Evolutionary conservation across 345 rosid species (phyloP), one percentile per base, ranked within the genome.

Genomic region (Capsella bursapastoris): DNA sequence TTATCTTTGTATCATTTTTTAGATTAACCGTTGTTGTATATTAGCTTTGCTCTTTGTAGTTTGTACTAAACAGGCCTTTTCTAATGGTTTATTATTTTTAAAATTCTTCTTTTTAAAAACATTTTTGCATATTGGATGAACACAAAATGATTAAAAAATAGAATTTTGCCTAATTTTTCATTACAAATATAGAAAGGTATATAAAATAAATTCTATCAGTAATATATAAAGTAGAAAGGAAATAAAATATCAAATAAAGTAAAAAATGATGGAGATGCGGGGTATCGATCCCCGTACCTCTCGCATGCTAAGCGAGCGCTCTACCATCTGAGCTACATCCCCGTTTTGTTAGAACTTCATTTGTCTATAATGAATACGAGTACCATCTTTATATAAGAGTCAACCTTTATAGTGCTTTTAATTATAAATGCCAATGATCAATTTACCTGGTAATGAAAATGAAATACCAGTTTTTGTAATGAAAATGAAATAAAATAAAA

Each of bases 261-360:
- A 3, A 8, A 37, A 8, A 3, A 34, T 1, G 10, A 15, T 50
- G 59, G 71, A 66, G 27, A 66, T 18, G 59, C 71, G 71, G 71
- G 71, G 70, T 66, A 66, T 66, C 71, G 71, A 66, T 83, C 89
- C 94, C 89, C 79, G 88, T 86, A 76, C 88, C 92, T 86, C 97
- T 90, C 87, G 86, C 90, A 85, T 91, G 91, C 89, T 85, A 89
- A 88, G 88, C 92, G 86, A 88, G 90, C 87, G 87, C 89, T 88
- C 92, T 87, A 86, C 90, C 96, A 90, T 85, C 87, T 90, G 94
- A 90, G 91, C 88, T 86, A 85, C 89, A 85, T 83, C 88, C 92
- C 89, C 25, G 25, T 22, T 22, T 1, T 1, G 25, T 22, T 22
- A 22, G 25, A 22, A 22, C 0, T 22, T 22, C 2, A 22, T 22